Evolutionary conservation across 148 eudicot species (phyloP), one percentile per base, ranked within the genome.

Genomic region (Amaranthus cruentus): DNA sequence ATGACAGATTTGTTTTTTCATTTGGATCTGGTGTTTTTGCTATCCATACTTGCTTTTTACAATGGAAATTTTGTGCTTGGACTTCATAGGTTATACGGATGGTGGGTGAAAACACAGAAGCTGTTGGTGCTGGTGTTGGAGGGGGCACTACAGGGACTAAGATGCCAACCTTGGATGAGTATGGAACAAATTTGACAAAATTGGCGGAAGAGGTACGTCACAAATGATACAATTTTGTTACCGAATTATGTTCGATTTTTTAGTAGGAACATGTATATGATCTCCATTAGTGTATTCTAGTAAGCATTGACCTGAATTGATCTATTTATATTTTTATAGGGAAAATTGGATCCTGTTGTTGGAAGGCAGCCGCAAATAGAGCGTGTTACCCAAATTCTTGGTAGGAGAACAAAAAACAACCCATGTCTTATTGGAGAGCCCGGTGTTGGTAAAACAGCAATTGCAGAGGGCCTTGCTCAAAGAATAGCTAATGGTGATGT

Each of bases 131-230:
- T 74, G 89, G 93, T 70, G 87, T 89, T 76, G 93, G 97, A 76
- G 91, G 96, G 21, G 93, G 89, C 69, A 87, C 81, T 69, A 81
- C 84, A 69, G 86, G 89, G 66, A 87, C 85, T 72, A 94, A 91
- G 79, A 91, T 94, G 97, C 97, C 97, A 4, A 90, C 96, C 14
- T 76, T 94, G 65, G 96, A 94, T 78, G 98, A 91, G 76, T 94
- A 91, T 83, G 98, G 98, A 48, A 94, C 98, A 55, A 94, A 94
- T 76, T 71, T 94, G 86, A 94, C 98, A 53, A 94, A 91, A 84
- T 73, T 94, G 76, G 98, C 98, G 2, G 90, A 89, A 81, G 98
- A 94, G 96, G 98, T 94, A 79, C 53, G 74, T 69, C 8, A 51
- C 12, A 18, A 18, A 18, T 18, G 18, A 18, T 18, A 18, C 18